Percentiles rank a stretch among this genome's conserved stretches.
These are phyloP conservation scores for Polychytrium aggregatum DNA, from an alignment of 192 early-diverging fungal genomes.

Conservation along the genomic window DNA sequence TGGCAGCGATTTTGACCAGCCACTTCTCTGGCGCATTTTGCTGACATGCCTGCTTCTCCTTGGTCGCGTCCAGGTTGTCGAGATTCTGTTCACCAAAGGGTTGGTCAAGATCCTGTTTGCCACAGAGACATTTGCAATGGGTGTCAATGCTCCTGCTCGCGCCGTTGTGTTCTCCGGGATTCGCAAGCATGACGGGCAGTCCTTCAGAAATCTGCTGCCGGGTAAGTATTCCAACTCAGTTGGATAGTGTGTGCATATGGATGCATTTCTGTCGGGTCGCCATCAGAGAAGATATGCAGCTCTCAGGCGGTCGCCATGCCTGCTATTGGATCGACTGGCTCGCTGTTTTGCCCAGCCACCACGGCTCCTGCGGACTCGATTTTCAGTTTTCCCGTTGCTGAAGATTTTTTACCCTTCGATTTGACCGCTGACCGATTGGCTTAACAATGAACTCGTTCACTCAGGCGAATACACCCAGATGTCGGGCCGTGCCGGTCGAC, in stretches of 20 bases:
- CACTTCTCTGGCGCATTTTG: not conserved
- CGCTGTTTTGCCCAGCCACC: no score
- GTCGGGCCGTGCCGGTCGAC: constrained; percentile 92
- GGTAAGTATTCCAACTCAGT: no score
- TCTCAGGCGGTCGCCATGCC: no score
- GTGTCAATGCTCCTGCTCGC: constrained; percentile 93
- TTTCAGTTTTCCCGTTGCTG: no score
- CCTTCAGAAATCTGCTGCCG: constrained; percentile 77
- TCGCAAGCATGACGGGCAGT: constrained; percentile 85
- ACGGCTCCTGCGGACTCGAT: no score
- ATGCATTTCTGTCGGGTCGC: no score
- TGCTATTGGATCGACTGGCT: no score
- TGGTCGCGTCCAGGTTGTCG: constrained; percentile 89
- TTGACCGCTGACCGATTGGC: no score
- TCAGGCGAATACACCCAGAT: constrained; percentile 98
- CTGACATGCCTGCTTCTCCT: constrained; percentile 1
- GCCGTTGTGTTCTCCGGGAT: constrained; percentile 88
- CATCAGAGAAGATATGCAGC: no score
- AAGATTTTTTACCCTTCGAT: no score
- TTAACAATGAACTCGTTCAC: no score
- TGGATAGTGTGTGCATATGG: no score
- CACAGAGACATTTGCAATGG: constrained; percentile 99
- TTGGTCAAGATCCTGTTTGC: constrained; percentile 91
- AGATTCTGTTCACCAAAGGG: constrained; percentile 84
- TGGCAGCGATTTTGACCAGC: not conserved